phyloP scores from a whole-genome alignment of 2,329 filamentous ascomycete species.

The Alternaria gaisen region DNA sequence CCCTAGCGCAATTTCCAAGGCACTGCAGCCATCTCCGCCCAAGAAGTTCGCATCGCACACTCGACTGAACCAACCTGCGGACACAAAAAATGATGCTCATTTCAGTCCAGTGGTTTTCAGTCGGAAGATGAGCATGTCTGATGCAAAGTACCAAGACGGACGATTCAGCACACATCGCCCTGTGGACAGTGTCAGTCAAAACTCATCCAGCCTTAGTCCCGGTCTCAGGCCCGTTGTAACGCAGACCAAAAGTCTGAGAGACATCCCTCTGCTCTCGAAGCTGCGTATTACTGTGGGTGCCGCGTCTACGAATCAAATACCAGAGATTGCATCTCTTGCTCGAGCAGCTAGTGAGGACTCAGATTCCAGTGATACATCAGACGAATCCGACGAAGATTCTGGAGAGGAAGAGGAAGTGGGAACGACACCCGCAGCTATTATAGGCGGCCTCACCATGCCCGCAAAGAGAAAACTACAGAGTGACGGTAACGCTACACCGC shows the following conservation, averaged over 20 bases:
- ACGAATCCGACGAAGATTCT: constrained; percentile 32
- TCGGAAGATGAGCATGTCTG: constrained; percentile 57
- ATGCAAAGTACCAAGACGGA: constrained; percentile 64
- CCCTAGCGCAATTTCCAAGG: constrained; percentile 55
- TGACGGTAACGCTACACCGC: constrained; percentile 48
- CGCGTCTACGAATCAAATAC: constrained; percentile 28
- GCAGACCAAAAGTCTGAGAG: constrained; percentile 34
- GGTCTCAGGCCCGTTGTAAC: constrained; percentile 5
- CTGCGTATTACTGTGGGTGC: constrained; percentile 43
- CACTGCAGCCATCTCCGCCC: constrained; percentile 56
- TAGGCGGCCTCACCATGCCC: constrained; percentile 30
- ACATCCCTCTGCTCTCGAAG: constrained; percentile 43
- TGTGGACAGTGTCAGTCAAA: constrained; percentile 9
- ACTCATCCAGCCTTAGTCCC: constrained; percentile 4
- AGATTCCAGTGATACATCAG: constrained; percentile 39
- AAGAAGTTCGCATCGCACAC: constrained; percentile 12
- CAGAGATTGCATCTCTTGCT: constrained; percentile 28
- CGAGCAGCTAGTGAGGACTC: constrained; percentile 36
- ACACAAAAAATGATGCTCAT: constrained; percentile 51
- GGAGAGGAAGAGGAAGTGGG: constrained; percentile 29
- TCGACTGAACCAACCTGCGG: constrained; percentile 10
- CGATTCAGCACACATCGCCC: constrained; percentile 48
- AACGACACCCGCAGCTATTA: constrained; percentile 23
- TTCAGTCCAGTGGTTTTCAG: constrained; percentile 64
- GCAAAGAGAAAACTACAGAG: constrained; percentile 46